Conservation (phyloP, 371 early-diverging fungal genomes). For the Mucor velutinosus region DNA sequence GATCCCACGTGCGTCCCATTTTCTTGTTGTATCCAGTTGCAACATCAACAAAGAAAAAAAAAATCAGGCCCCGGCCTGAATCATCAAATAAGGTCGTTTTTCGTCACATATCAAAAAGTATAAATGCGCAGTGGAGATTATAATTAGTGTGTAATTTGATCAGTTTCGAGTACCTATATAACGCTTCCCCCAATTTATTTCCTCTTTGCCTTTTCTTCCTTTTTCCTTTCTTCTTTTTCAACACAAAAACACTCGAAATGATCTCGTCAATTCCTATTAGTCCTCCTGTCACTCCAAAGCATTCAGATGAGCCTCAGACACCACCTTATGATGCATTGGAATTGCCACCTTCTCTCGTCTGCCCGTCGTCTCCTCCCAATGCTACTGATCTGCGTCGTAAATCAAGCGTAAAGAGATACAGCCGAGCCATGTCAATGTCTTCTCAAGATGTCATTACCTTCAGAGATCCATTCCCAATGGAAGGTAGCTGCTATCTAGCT, state of each 20-base stretch:
- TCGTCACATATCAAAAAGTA: slow-evolving; percentile 10
- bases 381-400: slow-evolving; percentile 29
- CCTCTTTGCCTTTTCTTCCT: slow-evolving; percentile 7
- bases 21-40: background rate
- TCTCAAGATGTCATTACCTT: slow-evolving; percentile 2
- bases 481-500: background rate
- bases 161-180: slow-evolving; percentile 1
- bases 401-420: slow-evolving; percentile 19
- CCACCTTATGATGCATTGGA: slow-evolving; percentile 7
- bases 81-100: background rate
- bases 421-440: slow-evolving; percentile 17
- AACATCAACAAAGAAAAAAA: background rate
- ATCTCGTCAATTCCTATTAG: slow-evolving; percentile 18
- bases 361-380: slow-evolving; percentile 6
- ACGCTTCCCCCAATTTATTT: background rate
- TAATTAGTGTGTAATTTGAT: background rate
- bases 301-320: background rate
- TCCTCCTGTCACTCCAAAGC: slow-evolving; percentile 33
- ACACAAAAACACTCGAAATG: background rate
- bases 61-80: slow-evolving; percentile 20
- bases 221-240: background rate
- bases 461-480: slow-evolving; percentile 5
- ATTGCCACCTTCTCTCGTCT: slow-evolving; percentile 6
- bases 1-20: background rate
- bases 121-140: slow-evolving; percentile 9